These are phyloP conservation scores for Achaetomium macrosporum DNA, from an alignment of 2,329 filamentous ascomycete species.

Conservation along the genomic window DNA sequence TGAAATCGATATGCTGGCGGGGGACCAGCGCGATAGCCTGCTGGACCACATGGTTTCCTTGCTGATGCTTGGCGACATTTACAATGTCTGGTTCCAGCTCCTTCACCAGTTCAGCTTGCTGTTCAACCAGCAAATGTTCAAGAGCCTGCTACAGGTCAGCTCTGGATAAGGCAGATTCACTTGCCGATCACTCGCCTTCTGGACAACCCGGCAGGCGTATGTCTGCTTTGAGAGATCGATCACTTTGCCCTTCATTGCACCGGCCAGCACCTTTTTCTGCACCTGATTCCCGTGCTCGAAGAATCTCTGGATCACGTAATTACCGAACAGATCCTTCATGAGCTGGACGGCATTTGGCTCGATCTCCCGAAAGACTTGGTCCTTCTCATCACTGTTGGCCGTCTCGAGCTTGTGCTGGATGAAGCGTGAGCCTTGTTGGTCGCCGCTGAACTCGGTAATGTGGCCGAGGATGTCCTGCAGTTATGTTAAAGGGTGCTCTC, in stretches of 20 bases:
- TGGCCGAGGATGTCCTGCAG: constrained; percentile 71
- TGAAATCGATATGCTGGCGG: constrained; percentile 72
- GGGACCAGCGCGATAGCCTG: constrained; percentile 83
- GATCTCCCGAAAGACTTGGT: constrained; percentile 83
- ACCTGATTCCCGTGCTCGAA: constrained; percentile 93
- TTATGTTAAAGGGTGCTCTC: neutral
- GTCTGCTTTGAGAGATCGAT: constrained; percentile 74
- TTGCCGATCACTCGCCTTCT: constrained; percentile 58
- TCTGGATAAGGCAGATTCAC: neutral
- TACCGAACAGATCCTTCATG: constrained; percentile 96
- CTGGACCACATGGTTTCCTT: constrained; percentile 95
- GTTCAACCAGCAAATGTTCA: constrained; percentile 84
- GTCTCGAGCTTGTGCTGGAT: constrained; percentile 89
- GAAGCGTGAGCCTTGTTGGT: constrained; percentile 92
- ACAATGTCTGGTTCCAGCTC: constrained; percentile 75
- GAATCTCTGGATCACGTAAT: constrained; percentile 97
- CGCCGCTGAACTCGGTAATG: constrained; percentile 90
- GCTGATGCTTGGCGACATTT: constrained; percentile 75
- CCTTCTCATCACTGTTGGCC: constrained; percentile 94
- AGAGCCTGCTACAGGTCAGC: constrained; percentile 56
- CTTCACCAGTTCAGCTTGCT: constrained; percentile 76
- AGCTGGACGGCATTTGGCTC: constrained; percentile 76
- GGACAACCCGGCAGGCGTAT: constrained; percentile 92
- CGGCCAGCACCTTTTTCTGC: constrained; percentile 82
- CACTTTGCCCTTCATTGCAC: constrained; percentile 82